Conservation (phyloP, 192 early-diverging fungal genomes). For the Pilobolus umbonatus region DNA sequence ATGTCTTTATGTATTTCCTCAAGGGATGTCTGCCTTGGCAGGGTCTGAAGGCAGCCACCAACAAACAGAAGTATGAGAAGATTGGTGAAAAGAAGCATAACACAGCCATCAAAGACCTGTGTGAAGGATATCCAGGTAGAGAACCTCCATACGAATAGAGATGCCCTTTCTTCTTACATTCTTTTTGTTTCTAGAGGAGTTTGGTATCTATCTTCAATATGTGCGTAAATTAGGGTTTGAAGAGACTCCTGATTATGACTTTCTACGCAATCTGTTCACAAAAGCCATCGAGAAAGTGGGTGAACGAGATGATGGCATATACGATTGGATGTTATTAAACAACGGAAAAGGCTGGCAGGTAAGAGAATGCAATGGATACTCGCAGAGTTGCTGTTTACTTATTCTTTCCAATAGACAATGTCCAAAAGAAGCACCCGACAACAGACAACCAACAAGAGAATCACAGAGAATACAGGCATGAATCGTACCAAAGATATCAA, state of each 20-base stretch:
- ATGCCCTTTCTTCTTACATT: neutral
- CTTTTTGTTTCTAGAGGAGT: conserved; percentile 60
- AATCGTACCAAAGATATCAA: neutral
- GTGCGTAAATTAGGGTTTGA: conserved; percentile 91
- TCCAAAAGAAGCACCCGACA: conserved; percentile 22
- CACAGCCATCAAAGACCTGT: conserved; percentile 83
- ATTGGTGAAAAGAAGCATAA: conserved; percentile 98
- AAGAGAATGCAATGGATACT: neutral
- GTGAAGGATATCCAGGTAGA: conserved; percentile 80
- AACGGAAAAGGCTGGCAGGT: conserved; percentile 52
- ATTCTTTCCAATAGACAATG: conserved; percentile 16
- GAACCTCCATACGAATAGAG: neutral
- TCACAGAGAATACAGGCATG: conserved; percentile 14
- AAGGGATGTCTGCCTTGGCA: conserved; percentile 95
- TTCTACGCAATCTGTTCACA: conserved; percentile 79
- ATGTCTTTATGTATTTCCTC: conserved; percentile 99
- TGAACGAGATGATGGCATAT: conserved; percentile 84
- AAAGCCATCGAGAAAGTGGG: conserved; percentile 67
- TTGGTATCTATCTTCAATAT: conserved; percentile 80
- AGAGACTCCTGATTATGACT: conserved; percentile 94
- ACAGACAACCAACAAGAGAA: conserved; percentile 17
- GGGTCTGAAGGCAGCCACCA: conserved; percentile 94
- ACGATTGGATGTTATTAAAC: conserved; percentile 87
- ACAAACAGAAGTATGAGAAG: conserved; percentile 99
- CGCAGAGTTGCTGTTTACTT: neutral